Evolutionary conservation across 2,329 filamentous ascomycete genomes (phyloP), one percentile per base, ranked within the genome.

Genomic region (Beauveria asiatica): DNA sequence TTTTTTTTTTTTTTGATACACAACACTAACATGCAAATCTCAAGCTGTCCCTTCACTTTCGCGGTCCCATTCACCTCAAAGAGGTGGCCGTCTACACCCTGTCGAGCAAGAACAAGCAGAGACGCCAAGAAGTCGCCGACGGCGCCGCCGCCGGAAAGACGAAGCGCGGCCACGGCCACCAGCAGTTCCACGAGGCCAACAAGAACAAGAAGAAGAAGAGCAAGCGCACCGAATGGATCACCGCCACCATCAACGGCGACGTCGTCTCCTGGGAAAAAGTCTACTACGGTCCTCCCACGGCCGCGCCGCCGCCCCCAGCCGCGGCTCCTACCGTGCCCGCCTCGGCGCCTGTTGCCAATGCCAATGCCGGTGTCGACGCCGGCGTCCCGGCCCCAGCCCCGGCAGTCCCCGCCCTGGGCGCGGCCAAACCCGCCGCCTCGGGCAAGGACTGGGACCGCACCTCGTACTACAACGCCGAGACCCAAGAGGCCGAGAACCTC

Each of bases 31-130:
- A 48, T 27, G 4, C 39, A 7, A 7, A 5, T 25, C 49, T 8
- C 5, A 2, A 90, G 87, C 77, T 92, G 33, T 89, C 87, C 1
- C 72, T 90, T 63, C 86, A 90, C 70, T 79, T 92, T 68, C 85
- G 88, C 65, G 89, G 89, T 3, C 88, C 89, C 1, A 71, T 89
- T 65, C 74, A 81, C 44, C 70, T 92, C 37, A 84, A 83, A 68
- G 80, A 89, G 65, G 78, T 91, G 59, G 89, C 87, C 11, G 84
- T 85, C 59, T 92, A 91, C 72, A 80, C 77, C 50, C 79, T 83
- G n/a, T 75, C 75, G 23, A 64, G 25, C 16, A 25, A 69, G 25
- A 68, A 64, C 41, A 65, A 67, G 52, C 68, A 70, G 67, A 70
- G 70, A 53, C 65, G 66, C 21, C 17, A 62, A 67, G 7, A 23